Percentiles rank a stretch among this genome's conserved stretches.
These are phyloP conservation scores for Diaporthe citrichinensis DNA, from an alignment of 2,329 filamentous ascomycete species.

Conservation along the genomic window DNA sequence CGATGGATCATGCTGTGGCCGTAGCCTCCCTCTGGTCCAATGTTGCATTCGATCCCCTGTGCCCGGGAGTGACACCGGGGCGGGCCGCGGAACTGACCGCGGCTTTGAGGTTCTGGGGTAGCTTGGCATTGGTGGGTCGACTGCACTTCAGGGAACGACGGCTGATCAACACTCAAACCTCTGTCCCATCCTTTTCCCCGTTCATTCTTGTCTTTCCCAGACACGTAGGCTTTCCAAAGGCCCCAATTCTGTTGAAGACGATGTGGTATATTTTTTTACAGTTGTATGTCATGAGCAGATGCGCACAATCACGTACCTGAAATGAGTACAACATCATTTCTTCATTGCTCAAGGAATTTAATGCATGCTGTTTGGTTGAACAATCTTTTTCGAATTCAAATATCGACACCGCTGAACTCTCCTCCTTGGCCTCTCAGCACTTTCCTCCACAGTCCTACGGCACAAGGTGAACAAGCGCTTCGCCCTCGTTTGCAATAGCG, in stretches of 20 bases:
- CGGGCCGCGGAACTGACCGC: neutral
- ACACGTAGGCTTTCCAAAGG: neutral
- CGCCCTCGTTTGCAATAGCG: neutral
- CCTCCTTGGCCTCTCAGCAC: neutral
- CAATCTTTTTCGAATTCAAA: neutral
- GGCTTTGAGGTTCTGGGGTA: neutral
- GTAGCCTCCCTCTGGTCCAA: neutral
- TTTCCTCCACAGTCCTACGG: neutral
- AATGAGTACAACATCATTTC: neutral
- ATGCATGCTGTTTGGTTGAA: neutral
- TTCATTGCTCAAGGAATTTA: neutral
- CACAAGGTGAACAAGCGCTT: neutral
- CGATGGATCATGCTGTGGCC: too few relatives aligned
- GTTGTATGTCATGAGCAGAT: neutral
- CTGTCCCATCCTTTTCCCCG: neutral
- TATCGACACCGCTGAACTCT: neutral
- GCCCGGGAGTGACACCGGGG: neutral
- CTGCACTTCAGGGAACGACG: neutral
- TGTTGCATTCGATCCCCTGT: neutral
- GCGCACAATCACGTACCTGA: neutral
- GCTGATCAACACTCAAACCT: neutral
- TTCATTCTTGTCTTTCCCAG: neutral
- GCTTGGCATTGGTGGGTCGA: too few relatives aligned
- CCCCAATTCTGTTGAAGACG: neutral
- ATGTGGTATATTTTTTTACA: neutral